Evolutionary conservation across 345 rosid genomes (phyloP).

Genomic region (Eucalyptus viminalis): DNA sequence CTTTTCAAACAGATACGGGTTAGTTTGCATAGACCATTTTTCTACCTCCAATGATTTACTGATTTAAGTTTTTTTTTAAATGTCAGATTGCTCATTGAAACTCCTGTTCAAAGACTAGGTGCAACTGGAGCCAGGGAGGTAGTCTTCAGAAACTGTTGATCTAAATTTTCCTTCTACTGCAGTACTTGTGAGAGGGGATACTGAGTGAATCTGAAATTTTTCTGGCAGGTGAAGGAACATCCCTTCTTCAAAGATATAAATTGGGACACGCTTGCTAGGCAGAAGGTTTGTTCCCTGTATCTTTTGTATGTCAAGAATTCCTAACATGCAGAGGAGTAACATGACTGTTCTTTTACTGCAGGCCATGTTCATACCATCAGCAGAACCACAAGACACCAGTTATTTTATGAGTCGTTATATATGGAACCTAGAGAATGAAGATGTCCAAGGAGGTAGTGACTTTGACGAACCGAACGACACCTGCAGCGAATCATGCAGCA

Average conservation of each 20-base stretch:
- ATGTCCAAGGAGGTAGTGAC: constrained; percentile 71
- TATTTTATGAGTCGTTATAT: constrained; percentile 90
- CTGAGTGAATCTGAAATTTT: background rate
- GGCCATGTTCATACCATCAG: constrained; percentile 93
- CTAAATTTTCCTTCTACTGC: background rate
- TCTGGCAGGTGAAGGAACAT: constrained; percentile 69
- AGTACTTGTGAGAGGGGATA: background rate
- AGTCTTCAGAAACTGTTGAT: background rate
- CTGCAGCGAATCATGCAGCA: constrained; percentile 35
- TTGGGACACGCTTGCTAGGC: constrained; percentile 95
- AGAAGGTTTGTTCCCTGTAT: constrained; percentile 40
- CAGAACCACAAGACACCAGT: constrained; percentile 79
- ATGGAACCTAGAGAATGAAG: constrained; percentile 85
- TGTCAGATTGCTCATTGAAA: constrained; percentile 76
- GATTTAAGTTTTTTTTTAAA: background rate
- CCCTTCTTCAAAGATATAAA: constrained; percentile 74
- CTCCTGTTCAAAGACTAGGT: constrained; percentile 86
- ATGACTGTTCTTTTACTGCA: constrained; percentile 3
- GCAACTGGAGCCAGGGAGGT: constrained; percentile 93
- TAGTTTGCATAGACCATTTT: background rate
- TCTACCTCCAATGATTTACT: background rate
- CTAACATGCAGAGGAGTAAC: background rate
- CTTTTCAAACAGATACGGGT: background rate
- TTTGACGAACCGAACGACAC: constrained; percentile 75
- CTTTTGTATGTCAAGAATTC: background rate